These are phyloP conservation scores for Monilinia vaccinii-corymbosi DNA, from an alignment of 2,329 filamentous ascomycete genomes.

Conservation along the genomic window DNA sequence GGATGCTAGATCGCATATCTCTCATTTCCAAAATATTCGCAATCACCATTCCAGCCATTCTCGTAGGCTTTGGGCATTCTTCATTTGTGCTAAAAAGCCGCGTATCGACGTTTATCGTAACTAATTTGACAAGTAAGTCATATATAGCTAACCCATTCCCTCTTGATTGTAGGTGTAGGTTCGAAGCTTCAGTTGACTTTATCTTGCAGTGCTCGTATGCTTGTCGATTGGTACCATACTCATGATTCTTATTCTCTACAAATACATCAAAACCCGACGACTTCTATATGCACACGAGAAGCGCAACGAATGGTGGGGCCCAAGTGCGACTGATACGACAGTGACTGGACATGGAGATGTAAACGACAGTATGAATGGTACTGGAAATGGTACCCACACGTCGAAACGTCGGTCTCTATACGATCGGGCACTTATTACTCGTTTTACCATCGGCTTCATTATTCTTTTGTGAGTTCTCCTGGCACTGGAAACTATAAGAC, in stretches of 20 bases:
- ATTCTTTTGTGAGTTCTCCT: constrained; percentile 27
- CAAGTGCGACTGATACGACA: constrained; percentile 9
- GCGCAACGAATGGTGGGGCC: constrained; percentile 24
- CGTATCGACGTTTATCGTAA: constrained; percentile 30
- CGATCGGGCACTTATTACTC: constrained; percentile 37
- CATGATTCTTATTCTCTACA: constrained; percentile 33
- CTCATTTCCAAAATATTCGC: constrained; percentile 31
- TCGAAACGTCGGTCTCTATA: constrained; percentile 32
- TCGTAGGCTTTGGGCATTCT: constrained; percentile 30
- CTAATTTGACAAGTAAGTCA: constrained; percentile 33
- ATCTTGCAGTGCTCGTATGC: constrained; percentile 32
- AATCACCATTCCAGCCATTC: constrained; percentile 31
- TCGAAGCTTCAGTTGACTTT: not conserved
- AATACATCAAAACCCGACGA: constrained; percentile 34
- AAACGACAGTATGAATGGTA: not conserved
- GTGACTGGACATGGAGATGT: constrained; percentile 8
- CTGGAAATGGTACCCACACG: not conserved
- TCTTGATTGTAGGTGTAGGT: not conserved
- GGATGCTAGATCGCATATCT: constrained; percentile 22
- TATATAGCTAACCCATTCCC: not conserved
- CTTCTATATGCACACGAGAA: constrained; percentile 28
- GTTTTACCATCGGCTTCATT: constrained; percentile 37
- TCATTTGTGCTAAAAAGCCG: constrained; percentile 25
- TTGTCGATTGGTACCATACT: constrained; percentile 32
- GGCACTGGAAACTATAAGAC: not conserved